Evolutionary conservation across 371 early-diverging fungal species (phyloP).

Genomic region (Basidiobolus heterosporus): DNA sequence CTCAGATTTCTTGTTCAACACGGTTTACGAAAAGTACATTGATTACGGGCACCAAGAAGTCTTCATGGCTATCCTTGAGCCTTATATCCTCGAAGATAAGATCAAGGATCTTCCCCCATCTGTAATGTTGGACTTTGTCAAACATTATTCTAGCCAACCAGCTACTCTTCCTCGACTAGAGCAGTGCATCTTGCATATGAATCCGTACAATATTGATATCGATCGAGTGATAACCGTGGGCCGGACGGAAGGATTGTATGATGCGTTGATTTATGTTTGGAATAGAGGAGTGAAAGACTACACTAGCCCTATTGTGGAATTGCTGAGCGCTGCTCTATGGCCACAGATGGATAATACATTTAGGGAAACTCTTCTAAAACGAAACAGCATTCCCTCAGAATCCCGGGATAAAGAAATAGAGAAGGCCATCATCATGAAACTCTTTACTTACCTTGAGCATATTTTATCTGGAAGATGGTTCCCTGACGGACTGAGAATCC

Average conservation of each 20-base stretch:
- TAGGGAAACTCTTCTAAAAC: constrained; percentile 3
- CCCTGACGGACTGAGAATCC: background rate
- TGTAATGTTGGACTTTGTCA: constrained; percentile 50
- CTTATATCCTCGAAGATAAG: constrained; percentile 38
- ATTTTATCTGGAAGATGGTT: constrained; percentile 41
- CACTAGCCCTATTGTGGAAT: constrained; percentile 60
- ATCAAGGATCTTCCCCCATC: constrained; percentile 41
- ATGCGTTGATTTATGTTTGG: constrained; percentile 64
- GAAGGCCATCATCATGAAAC: constrained; percentile 31
- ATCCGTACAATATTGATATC: constrained; percentile 54
- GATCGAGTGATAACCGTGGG: constrained; percentile 50
- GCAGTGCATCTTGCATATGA: constrained; percentile 55
- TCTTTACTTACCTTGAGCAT: constrained; percentile 55
- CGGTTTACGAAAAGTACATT: constrained; percentile 50
- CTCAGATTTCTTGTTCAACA: constrained; percentile 48
- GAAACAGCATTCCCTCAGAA: constrained; percentile 5
- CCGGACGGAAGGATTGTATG: constrained; percentile 40
- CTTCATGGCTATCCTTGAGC: constrained; percentile 48
- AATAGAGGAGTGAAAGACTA: constrained; percentile 57
- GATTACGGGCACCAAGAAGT: constrained; percentile 25
- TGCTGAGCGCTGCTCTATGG: constrained; percentile 20
- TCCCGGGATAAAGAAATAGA: constrained; percentile 10
- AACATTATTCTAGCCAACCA: constrained; percentile 28
- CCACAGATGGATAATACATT: background rate
- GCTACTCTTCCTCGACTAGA: constrained; percentile 41